Evolutionary conservation across 257 asterid species (phyloP).

Genomic region (Lavandula angustifolia): DNA sequence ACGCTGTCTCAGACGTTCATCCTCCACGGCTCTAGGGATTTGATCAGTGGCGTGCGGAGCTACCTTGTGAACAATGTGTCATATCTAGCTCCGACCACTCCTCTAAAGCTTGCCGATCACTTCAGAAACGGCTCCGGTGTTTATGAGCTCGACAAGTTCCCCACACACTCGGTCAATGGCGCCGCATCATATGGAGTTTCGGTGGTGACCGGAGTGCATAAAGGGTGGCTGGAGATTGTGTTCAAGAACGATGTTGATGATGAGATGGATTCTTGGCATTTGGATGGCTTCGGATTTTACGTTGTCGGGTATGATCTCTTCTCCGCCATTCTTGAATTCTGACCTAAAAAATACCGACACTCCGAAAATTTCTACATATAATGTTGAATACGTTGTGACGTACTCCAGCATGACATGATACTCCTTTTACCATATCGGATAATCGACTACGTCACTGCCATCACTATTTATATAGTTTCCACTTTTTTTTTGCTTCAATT

Average conservation of each 20-base stretch:
- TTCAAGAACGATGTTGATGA: conserved; percentile 45
- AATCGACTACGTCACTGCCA: too few species aligned
- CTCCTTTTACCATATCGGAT: too few species aligned
- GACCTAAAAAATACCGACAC: too few species aligned
- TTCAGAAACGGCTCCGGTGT: conserved; percentile 52
- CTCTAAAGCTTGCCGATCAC: conserved; percentile 54
- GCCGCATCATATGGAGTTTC: conserved; percentile 42
- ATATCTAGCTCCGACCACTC: conserved; percentile 48
- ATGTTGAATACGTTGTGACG: too few species aligned
- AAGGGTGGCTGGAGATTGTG: conserved; percentile 54
- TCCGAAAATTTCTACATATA: too few species aligned
- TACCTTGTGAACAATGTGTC: conserved; percentile 50
- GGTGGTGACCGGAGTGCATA: conserved; percentile 49
- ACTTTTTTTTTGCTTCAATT: too few species aligned
- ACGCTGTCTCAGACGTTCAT: conserved; percentile 46
- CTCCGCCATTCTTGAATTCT: not conserved
- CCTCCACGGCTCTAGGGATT: conserved; percentile 47
- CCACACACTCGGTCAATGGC: conserved; percentile 25
- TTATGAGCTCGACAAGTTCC: conserved; percentile 42
- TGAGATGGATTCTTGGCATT: conserved; percentile 58
- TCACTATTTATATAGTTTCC: too few species aligned
- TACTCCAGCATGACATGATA: too few species aligned
- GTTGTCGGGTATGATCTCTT: conserved; percentile 46
- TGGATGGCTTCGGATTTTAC: conserved; percentile 59
- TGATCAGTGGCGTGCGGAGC: conserved; percentile 37